phyloP scores from a whole-genome alignment of 1,284 basidiomycete genomes.

The Trichosporon coremiiforme region DNA sequence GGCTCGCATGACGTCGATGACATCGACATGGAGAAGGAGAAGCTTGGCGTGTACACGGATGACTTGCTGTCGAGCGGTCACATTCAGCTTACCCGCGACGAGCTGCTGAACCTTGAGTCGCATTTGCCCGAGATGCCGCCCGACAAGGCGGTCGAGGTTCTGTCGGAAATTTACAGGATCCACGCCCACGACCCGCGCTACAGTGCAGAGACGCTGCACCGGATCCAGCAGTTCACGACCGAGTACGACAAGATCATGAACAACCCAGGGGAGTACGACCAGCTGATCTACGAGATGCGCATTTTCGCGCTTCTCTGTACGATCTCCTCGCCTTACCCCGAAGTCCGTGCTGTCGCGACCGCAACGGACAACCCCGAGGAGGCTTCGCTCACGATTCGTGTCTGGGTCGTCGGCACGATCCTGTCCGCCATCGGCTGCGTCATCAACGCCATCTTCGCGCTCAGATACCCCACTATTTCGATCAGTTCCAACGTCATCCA shows the following conservation, averaged over 20 bases:
- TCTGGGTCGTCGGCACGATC: slow-evolving; percentile 68
- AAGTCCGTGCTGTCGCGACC: slow-evolving; percentile 79
- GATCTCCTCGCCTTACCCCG: slow-evolving; percentile 72
- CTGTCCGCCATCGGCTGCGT: slow-evolving; percentile 65
- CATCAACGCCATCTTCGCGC: slow-evolving; percentile 63
- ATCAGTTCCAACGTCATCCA: slow-evolving; percentile 45
- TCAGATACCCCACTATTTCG: slow-evolving; percentile 44
- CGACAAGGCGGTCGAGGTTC: slow-evolving; percentile 23
- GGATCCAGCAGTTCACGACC: slow-evolving; percentile 26
- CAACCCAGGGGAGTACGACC: slow-evolving; percentile 24
- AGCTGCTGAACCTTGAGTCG: slow-evolving; percentile 23
- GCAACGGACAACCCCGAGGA: slow-evolving; percentile 75
- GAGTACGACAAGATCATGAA: slow-evolving; percentile 15
- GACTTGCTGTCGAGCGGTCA: slow-evolving; percentile 24
- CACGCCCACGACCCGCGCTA: slow-evolving; percentile 31
- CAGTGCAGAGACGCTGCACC: slow-evolving; percentile 23
- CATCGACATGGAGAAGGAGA: slow-evolving; percentile 21
- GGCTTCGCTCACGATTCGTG: slow-evolving; percentile 79
- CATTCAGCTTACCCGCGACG: slow-evolving; percentile 25
- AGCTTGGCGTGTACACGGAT: slow-evolving; percentile 16
- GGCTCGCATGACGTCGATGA: background rate
- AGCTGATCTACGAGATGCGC: slow-evolving; percentile 45
- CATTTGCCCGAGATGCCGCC: slow-evolving; percentile 24
- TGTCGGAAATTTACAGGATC: slow-evolving; percentile 19
- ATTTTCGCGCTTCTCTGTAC: slow-evolving; percentile 46